Evolutionary conservation across 106 monocot species (phyloP).

Genomic region (Dioscorea dumetorum): DNA sequence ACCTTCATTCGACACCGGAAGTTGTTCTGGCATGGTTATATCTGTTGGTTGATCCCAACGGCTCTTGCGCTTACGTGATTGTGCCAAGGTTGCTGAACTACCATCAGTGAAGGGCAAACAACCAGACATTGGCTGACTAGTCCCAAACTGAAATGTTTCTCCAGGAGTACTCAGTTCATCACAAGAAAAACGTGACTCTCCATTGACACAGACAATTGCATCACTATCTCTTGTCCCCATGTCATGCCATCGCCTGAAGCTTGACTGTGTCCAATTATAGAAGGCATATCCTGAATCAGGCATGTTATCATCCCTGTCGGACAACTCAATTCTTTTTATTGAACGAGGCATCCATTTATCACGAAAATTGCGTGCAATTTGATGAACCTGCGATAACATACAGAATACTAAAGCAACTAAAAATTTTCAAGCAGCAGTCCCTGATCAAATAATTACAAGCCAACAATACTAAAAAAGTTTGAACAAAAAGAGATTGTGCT

Average conservation of each 20-base stretch:
- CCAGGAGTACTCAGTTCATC: conserved; percentile 1
- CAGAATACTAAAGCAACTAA: neutral
- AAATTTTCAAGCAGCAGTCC: too few species aligned
- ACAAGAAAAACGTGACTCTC: conserved; percentile 9
- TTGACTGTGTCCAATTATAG: conserved; percentile 10
- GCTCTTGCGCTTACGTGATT: conserved; percentile 60
- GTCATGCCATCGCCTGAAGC: conserved; percentile 13
- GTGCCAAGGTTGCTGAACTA: conserved; percentile 3
- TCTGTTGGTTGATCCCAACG: conserved; percentile 68
- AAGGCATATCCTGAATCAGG: conserved; percentile 11
- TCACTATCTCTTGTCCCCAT: conserved; percentile 25
- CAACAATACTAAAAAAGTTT: too few species aligned
- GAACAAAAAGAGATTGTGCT: too few species aligned
- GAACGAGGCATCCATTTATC: conserved; percentile 60
- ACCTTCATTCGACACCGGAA: too few species aligned
- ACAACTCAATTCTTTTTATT: conserved; percentile 27
- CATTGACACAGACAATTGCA: conserved; percentile 18
- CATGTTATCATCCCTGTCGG: conserved; percentile 22
- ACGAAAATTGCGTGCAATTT: conserved; percentile 67
- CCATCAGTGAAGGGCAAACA: conserved; percentile 8
- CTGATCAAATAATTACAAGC: too few species aligned
- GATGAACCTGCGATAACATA: conserved; percentile 54
- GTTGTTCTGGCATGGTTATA: neutral
- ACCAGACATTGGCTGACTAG: conserved; percentile 8
- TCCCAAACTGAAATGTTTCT: conserved; percentile 1